phyloP scores from a whole-genome alignment of 208 protist species.

The Kentomonas sorsogonicus region DNA sequence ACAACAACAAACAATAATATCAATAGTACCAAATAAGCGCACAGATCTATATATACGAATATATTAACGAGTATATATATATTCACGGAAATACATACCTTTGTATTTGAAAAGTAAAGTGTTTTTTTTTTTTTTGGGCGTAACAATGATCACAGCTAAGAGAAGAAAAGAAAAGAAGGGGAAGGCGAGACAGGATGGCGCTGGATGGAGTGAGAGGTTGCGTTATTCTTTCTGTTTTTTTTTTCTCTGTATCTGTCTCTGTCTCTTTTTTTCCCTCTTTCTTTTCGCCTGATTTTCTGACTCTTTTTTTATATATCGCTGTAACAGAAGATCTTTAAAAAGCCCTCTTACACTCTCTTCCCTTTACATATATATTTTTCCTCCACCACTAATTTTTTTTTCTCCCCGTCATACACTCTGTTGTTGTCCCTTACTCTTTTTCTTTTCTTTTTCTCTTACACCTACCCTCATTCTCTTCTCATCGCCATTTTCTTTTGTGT shows the following conservation, averaged over 20 bases:
- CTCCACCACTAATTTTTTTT: background rate
- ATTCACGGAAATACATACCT: background rate
- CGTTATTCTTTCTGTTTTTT: no score
- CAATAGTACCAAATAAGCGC: background rate
- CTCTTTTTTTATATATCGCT: background rate
- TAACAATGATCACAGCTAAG: background rate
- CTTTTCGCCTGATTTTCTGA: background rate
- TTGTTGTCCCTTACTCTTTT: constrained; percentile 3
- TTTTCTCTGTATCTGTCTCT: constrained; percentile 5
- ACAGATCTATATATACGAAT: background rate
- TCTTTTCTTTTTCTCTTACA: background rate
- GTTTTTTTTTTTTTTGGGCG: constrained; percentile 3
- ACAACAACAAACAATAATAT: no score
- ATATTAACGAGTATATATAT: constrained; percentile 1
- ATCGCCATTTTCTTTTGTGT: background rate
- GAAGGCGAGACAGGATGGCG: background rate
- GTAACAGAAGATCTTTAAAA: no score
- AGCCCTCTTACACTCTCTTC: constrained; percentile 1
- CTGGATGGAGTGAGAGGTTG: no score
- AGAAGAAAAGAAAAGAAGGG: constrained; percentile 3
- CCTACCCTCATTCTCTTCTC: background rate
- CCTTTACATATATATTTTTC: background rate
- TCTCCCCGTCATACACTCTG: background rate
- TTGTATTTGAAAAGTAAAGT: background rate
- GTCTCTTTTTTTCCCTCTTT: constrained; percentile 8